A percentile compares a stretch with the other conserved stretches of the same genome.
Evolutionary conservation across 2,329 filamentous ascomycete genomes (phyloP).

Genomic region (Botrytis cinerea): DNA sequence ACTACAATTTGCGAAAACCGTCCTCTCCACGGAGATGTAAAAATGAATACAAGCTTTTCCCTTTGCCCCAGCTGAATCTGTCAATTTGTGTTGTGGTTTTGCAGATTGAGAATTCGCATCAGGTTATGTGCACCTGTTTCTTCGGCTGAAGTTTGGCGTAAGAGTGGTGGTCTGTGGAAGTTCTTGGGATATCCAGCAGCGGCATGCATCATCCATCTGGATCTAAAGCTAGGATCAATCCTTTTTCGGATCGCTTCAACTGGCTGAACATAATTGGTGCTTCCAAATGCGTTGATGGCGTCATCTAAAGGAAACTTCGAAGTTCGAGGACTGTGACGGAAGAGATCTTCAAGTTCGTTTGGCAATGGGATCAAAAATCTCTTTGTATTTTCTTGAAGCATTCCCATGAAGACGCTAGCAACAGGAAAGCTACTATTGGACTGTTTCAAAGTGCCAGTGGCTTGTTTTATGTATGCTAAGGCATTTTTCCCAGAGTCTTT

Average conservation of each 20-base stretch:
- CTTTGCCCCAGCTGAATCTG: background rate
- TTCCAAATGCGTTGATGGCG: conserved; percentile 41
- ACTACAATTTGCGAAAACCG: background rate
- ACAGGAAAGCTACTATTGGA: conserved; percentile 39
- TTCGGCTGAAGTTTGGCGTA: conserved; percentile 28
- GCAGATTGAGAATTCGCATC: conserved; percentile 41
- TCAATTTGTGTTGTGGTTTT: conserved; percentile 40
- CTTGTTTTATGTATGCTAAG: conserved; percentile 37
- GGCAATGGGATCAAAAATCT: conserved; percentile 36
- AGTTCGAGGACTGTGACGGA: background rate
- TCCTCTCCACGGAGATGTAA: background rate
- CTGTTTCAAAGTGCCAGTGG: conserved; percentile 38
- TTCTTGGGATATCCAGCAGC: conserved; percentile 33
- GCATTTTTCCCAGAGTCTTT: conserved; percentile 35
- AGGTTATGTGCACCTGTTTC: conserved; percentile 37
- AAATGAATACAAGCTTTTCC: background rate
- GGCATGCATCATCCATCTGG: conserved; percentile 35
- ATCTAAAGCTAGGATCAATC: conserved; percentile 37
- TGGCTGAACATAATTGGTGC: conserved; percentile 39
- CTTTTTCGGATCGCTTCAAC: conserved; percentile 36
- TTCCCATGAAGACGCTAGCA: conserved; percentile 39
- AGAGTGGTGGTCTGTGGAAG: background rate
- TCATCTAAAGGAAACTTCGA: conserved; percentile 37
- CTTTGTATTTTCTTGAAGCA: conserved; percentile 37
- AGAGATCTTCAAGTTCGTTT: conserved; percentile 29